Evolutionary conservation across 2,329 filamentous ascomycete genomes (phyloP), one percentile per base, ranked within the genome.

Genomic region (Cladosporium oxysporum): DNA sequence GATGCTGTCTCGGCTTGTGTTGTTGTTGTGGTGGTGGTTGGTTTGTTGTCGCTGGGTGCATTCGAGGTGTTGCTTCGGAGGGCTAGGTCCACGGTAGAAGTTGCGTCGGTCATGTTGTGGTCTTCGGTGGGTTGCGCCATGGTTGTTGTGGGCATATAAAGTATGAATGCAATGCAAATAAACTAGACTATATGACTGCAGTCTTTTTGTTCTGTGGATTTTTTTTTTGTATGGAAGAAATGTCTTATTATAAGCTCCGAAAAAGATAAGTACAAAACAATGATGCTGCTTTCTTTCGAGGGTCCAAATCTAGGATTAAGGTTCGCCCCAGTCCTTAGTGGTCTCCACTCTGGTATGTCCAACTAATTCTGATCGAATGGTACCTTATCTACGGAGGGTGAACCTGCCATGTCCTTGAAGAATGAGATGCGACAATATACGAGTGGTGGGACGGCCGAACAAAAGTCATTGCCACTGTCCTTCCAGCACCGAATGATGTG

Each of bases 181-280:
- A 26, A 26, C 18, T 55, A 26, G 12, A 52, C 18, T 8, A 55
- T 55, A 11, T n/a, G 11, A 8, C 8, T 26, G 16, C 18, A 18
- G 33, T 33, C 31, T 31, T 33, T 3, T 11, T 10, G 8, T 2
- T 11, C 23, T 33, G 8, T 33, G 31, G 12, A 4, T n/a, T 12
- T 14, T 29, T 21, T 18, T 21, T 57, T 21, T 57, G 29, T 31
- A 8, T 8, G 7, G n/a, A 26, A 6, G 55, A 58, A 23, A 35
- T 6, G 28, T 41, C 7, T 33, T 21, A n/a, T n/a, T n/a, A n/a
- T n/a, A 57, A 58, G 31, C 33, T 33, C 55, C 33, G 29, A 35
- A 35, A 41, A 33, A 58, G 33, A 58, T 35, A 58, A 58, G 55
- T 58, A 21, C 29, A 58, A 58, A 33, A 33, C 33, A 58, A 58